Percentiles rank a stretch among this genome's conserved stretches.
Evolutionary conservation across 345 rosid species (phyloP).

Genomic region (Odontarrhena argentea): DNA sequence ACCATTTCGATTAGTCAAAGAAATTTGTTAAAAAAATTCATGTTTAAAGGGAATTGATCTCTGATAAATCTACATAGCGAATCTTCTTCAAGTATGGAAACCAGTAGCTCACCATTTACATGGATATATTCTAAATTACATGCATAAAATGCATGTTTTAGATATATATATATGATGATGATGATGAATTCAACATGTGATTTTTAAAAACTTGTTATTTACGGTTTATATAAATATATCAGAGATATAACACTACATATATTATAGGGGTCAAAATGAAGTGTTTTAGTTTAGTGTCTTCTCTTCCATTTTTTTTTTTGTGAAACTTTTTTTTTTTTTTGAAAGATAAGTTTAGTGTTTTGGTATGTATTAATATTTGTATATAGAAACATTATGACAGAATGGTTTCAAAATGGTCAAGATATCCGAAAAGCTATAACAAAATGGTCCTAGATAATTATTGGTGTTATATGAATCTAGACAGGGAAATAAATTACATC

Average conservation of each 20-base stretch:
- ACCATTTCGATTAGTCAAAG: too few species aligned
- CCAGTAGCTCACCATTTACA: too few species aligned
- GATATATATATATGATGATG: not conserved
- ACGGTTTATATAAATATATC: too few species aligned
- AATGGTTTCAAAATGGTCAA: not conserved
- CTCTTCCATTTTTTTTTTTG: too few species aligned
- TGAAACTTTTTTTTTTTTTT: too few species aligned
- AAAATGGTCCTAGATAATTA: slow-evolving; percentile 22
- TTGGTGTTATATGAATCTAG: slow-evolving; percentile 19
- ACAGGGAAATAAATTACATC: not conserved
- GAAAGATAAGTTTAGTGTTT: not conserved
- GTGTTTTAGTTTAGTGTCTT: not conserved
- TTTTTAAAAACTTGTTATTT: too few species aligned
- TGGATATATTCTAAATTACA: not conserved
- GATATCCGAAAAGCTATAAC: slow-evolving; percentile 12
- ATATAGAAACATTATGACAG: not conserved
- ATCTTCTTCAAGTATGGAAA: too few species aligned
- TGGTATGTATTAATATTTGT: not conserved
- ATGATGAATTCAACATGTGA: too few species aligned
- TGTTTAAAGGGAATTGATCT: too few species aligned
- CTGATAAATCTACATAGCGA: too few species aligned
- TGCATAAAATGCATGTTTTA: not conserved
- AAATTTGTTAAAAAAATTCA: too few species aligned
- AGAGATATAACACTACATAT: not conserved
- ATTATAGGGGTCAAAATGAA: not conserved